Percentiles rank a stretch among this genome's conserved stretches.
These are phyloP conservation scores for Talaromyces adpressus DNA, from an alignment of 495 filamentous ascomycete genomes.

Conservation along the genomic window DNA sequence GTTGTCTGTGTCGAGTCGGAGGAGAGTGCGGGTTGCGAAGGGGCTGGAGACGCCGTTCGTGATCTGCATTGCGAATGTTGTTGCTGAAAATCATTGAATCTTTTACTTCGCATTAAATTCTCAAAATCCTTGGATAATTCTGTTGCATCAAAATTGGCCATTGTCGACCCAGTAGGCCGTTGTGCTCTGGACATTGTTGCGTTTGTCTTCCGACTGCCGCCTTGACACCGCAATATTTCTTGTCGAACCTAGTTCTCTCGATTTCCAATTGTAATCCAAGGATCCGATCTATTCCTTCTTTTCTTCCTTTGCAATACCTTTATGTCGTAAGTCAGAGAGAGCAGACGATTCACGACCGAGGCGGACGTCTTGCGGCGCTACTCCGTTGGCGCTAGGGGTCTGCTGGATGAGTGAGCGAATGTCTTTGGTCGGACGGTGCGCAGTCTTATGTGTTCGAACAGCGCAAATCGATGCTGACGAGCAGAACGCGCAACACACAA, in stretches of 20 bases:
- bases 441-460: not conserved
- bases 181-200: conserved; percentile 2
- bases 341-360: not conserved
- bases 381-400: not conserved
- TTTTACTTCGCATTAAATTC: conserved; percentile 65
- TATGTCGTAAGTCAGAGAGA: not conserved
- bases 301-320: not conserved
- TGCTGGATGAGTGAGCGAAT: not conserved
- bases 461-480: not conserved
- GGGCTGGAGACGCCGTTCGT: conserved; percentile 40
- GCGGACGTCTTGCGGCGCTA: not conserved
- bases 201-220: not conserved
- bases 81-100: conserved; percentile 67
- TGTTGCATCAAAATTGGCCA: conserved; percentile 33
- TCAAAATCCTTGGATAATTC: conserved; percentile 63
- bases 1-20: conserved; percentile 30
- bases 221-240: not conserved
- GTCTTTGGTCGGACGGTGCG: not conserved
- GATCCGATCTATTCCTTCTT: not conserved
- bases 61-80: conserved; percentile 49
- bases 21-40: conserved; percentile 34
- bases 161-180: conserved; percentile 5
- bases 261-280: not conserved
- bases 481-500: not conserved
- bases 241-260: not conserved